These are phyloP conservation scores for Cercospora sesami DNA, from an alignment of 2,329 filamentous ascomycete species.

Conservation along the genomic window DNA sequence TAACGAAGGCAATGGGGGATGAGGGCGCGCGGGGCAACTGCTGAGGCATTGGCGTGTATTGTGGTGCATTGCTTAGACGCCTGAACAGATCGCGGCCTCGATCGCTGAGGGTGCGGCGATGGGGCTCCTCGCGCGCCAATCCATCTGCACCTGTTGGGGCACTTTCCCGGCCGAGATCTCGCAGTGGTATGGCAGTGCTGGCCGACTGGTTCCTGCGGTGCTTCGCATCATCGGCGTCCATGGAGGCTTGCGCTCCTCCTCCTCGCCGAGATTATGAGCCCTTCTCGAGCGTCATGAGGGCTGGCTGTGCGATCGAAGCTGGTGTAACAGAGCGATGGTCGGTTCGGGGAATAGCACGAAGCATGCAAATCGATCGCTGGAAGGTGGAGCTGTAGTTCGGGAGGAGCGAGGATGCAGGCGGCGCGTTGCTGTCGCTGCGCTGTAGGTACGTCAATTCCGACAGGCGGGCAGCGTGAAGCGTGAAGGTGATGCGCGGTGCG, in stretches of 20 bases:
- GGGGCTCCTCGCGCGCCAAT: slow-evolving; percentile 36
- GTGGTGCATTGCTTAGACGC: slow-evolving; percentile 12
- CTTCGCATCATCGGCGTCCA: slow-evolving; percentile 6
- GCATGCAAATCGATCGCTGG: neutral
- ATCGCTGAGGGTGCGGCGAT: slow-evolving; percentile 51
- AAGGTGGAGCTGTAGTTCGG: neutral
- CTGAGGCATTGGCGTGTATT: slow-evolving; percentile 55
- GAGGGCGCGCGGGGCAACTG: slow-evolving; percentile 48
- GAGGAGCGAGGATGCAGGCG: neutral
- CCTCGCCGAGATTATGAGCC: neutral
- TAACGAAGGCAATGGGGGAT: slow-evolving; percentile 39
- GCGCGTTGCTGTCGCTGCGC: neutral
- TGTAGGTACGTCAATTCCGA: neutral
- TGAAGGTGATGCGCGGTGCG: neutral
- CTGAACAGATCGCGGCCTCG: slow-evolving; percentile 49
- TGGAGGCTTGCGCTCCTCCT: slow-evolving; percentile 9
- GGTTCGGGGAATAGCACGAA: neutral
- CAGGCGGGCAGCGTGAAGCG: neutral
- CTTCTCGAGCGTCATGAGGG: neutral
- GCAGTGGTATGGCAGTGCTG: slow-evolving; percentile 67
- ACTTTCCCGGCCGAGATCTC: slow-evolving; percentile 45
- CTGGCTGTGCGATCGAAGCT: neutral
- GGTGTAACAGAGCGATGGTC: neutral
- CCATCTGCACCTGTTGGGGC: slow-evolving; percentile 29
- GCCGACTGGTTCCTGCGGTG: slow-evolving; percentile 51